These are phyloP conservation scores for Zymoseptoria ardabiliae DNA, from an alignment of 2,329 filamentous ascomycete species.

Conservation along the genomic window DNA sequence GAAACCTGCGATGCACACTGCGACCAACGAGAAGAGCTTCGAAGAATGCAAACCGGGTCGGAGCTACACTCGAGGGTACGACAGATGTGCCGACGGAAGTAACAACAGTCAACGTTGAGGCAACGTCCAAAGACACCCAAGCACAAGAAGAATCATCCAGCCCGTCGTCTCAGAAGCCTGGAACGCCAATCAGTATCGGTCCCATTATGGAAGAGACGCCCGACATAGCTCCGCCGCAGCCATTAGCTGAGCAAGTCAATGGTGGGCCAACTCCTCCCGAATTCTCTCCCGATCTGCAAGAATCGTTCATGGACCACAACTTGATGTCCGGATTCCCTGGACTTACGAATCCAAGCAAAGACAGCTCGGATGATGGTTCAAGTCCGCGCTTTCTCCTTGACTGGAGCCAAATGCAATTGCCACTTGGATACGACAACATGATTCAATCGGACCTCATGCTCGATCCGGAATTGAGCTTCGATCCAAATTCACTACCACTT, in stretches of 20 bases:
- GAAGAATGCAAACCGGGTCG: conserved; percentile 35
- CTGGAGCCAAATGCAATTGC: conserved; percentile 42
- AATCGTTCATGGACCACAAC: conserved; percentile 35
- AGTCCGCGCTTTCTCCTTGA: conserved; percentile 45
- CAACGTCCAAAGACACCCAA: neutral
- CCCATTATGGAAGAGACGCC: conserved; percentile 23
- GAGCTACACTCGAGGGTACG: conserved; percentile 24
- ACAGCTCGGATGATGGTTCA: conserved; percentile 35
- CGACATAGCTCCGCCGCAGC: conserved; percentile 29
- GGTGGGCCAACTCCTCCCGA: conserved; percentile 26
- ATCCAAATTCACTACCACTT: conserved; percentile 34
- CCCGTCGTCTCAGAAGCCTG: conserved; percentile 28
- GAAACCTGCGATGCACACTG: conserved; percentile 42
- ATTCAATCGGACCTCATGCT: conserved; percentile 39
- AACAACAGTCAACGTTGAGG: conserved; percentile 8
- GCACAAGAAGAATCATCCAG: neutral
- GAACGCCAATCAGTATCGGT: conserved; percentile 23
- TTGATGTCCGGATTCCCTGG: conserved; percentile 43
- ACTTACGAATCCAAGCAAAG: conserved; percentile 32
- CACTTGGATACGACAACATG: conserved; percentile 38
- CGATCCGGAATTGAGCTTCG: conserved; percentile 37
- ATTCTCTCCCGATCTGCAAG: conserved; percentile 18
- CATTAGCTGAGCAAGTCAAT: conserved; percentile 37
- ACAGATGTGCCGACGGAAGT: conserved; percentile 19
- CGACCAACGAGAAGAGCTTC: conserved; percentile 43